Base-by-base conservation (phyloP, 768 basidiomycete species). In the Russula olivacea region DNA sequence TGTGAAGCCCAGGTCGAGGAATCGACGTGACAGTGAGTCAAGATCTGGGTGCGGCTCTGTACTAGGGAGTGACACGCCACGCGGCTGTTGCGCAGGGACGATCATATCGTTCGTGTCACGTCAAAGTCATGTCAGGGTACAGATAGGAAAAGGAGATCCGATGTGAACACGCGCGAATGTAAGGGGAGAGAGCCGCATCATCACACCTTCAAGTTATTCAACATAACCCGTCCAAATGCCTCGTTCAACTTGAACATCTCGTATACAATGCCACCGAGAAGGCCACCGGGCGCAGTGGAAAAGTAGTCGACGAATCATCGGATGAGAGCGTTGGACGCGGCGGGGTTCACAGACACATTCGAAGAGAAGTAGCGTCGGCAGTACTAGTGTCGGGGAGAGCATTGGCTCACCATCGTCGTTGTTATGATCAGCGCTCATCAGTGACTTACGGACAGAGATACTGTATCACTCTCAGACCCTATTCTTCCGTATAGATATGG, bases 181-280 rank as follows among this genome's bases (percentile, higher is more conserved):
- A 4, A 19, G 63, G 9, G 4, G 7, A 7, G 23, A 41, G 6
- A 36, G 28, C n/a, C 11, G 11, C 28, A 61, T 25, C 76, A 28
- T 28, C 28, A 4, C 66, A 91, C 94, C 78, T 81, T 84, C 54
- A 98, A 78, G 73, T 98, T 98, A 51, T 82, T 82, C 60, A 87
- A 75, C 94, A 99, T 98, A 23, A 98, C 90, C 34, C 80, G 80
- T n/a, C 96, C 97, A 74, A 98, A 98, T 0, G 84, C 69, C 71
- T 98, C 96, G 21, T 84, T 79, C 4, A 98, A 77, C 2, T 87
- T 88, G 71, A 92, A 95, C 90, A 98, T 98, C 72, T 98, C 96
- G 70, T 98, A 98, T 19, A 93, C 80, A 10, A 93, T 73, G 3
- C 80, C 82, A 32, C 84, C 86, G 1, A 84, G 76, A 1, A 77